phyloP scores from a whole-genome alignment of 139 green algal species.

The Raphidocelis subcapitata region DNA sequence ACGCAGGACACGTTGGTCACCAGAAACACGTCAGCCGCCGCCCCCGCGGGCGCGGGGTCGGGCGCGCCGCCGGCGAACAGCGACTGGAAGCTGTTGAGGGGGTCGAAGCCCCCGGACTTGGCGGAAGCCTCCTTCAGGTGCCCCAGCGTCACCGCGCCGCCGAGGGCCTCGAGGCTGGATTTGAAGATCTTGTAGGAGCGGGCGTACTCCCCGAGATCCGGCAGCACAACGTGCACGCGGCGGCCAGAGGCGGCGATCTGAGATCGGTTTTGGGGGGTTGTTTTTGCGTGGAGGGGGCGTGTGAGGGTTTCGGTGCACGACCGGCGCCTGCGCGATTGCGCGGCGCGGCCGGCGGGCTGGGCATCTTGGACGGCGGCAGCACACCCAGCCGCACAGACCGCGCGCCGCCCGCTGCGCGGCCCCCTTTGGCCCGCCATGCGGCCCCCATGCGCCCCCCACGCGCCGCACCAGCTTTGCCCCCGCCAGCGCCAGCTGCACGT shows the following conservation, averaged over 20 bases:
- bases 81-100: slow-evolving; percentile 33
- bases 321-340: not conserved
- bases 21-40: slow-evolving; percentile 82
- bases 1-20: slow-evolving; percentile 83
- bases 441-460: too few species aligned
- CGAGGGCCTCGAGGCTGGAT: slow-evolving; percentile 45
- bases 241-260: slow-evolving; percentile 60
- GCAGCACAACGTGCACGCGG: slow-evolving; percentile 78
- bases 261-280: not conserved
- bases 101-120: not conserved
- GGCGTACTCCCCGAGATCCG: slow-evolving; percentile 76
- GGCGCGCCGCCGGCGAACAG: slow-evolving; percentile 41
- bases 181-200: slow-evolving; percentile 81
- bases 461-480: slow-evolving; percentile 51
- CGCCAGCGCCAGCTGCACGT: slow-evolving; percentile 82
- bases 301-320: not conserved
- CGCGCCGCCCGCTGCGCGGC: too few species aligned
- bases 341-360: not conserved
- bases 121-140: slow-evolving; percentile 64
- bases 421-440: too few species aligned
- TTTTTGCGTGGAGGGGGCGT: not conserved
- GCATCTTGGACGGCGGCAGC: not conserved
- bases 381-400: too few species aligned
- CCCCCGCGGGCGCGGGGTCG: slow-evolving; percentile 27
- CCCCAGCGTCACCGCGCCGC: slow-evolving; percentile 63